These are phyloP conservation scores for Mycena albidolilacea DNA, from an alignment of 768 basidiomycete species.

Conservation along the genomic window DNA sequence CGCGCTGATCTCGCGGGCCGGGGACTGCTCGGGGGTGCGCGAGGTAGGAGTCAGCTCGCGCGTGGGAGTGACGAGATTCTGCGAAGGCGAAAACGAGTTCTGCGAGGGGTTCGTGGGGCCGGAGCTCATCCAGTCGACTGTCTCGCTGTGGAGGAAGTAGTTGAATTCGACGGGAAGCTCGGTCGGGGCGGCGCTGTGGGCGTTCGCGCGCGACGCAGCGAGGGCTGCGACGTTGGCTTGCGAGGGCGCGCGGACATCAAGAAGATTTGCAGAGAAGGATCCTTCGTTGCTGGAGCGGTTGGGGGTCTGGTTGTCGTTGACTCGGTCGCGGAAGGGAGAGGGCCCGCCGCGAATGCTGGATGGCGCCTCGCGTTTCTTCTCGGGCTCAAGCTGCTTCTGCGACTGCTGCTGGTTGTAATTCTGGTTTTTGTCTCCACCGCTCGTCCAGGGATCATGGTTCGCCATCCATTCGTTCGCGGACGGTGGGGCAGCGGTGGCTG, in stretches of 20 bases:
- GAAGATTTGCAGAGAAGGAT: constrained; percentile 30
- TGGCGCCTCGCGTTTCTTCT: constrained; percentile 28
- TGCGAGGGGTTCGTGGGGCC: constrained; percentile 26
- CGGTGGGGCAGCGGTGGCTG: background rate
- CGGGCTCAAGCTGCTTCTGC: constrained; percentile 29
- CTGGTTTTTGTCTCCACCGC: constrained; percentile 5
- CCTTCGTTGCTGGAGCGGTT: constrained; percentile 27
- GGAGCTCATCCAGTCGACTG: constrained; percentile 29
- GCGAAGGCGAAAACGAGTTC: constrained; percentile 37
- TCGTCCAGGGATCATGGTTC: constrained; percentile 31
- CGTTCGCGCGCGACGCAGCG: constrained; percentile 33
- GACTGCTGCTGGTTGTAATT: constrained; percentile 16
- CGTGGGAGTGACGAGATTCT: constrained; percentile 27
- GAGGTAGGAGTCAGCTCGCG: background rate
- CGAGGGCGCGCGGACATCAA: constrained; percentile 34
- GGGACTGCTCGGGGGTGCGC: background rate
- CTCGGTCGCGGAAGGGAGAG: constrained; percentile 37
- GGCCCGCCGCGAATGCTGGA: constrained; percentile 13
- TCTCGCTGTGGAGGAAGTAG: constrained; percentile 35
- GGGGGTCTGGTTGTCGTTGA: constrained; percentile 27
- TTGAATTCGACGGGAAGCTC: constrained; percentile 36
- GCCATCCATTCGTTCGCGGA: constrained; percentile 32
- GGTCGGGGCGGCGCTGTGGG: constrained; percentile 1
- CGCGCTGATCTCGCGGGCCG: constrained; percentile 22
- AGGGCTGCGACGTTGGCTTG: constrained; percentile 37